These are phyloP conservation scores for Sanguinoderma infundibulare DNA, from an alignment of 1,284 basidiomycete species.

Conservation along the genomic window DNA sequence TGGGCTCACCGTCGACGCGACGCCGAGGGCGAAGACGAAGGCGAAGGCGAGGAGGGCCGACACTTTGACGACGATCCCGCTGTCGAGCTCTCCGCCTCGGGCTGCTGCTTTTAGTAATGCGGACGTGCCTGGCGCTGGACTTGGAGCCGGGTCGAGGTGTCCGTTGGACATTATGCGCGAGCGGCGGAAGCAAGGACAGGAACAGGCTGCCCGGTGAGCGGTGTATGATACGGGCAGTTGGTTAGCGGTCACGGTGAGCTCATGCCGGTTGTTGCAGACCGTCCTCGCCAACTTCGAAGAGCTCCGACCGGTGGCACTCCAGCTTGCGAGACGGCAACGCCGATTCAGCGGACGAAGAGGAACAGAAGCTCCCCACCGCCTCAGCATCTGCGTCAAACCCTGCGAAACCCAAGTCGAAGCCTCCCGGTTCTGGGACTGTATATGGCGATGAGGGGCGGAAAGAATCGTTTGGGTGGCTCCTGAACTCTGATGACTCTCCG, in stretches of 20 bases:
- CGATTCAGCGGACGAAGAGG: background rate
- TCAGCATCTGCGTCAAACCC: background rate
- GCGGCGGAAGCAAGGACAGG: background rate
- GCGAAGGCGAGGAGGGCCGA: background rate
- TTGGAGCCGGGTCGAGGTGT: background rate
- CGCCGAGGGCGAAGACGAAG: background rate
- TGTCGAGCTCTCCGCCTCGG: background rate
- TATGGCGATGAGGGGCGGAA: background rate
- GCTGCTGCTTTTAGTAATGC: background rate
- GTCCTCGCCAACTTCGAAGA: background rate
- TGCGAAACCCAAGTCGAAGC: background rate
- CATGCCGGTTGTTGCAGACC: background rate
- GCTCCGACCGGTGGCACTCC: background rate
- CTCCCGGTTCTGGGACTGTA: background rate
- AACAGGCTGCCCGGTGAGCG: background rate
- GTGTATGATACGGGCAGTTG: background rate
- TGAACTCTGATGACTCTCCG: background rate
- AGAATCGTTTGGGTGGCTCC: slow-evolving; percentile 2
- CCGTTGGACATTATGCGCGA: background rate
- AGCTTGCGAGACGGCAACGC: background rate
- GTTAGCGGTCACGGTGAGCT: background rate
- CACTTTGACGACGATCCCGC: background rate
- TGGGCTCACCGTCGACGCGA: background rate
- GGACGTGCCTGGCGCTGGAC: background rate
- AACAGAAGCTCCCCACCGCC: no score